A percentile compares a stretch with the other conserved stretches of the same genome.
phyloP scores from a whole-genome alignment of 116 monocot species.

The Phalaenopsis hybrid region DNA sequence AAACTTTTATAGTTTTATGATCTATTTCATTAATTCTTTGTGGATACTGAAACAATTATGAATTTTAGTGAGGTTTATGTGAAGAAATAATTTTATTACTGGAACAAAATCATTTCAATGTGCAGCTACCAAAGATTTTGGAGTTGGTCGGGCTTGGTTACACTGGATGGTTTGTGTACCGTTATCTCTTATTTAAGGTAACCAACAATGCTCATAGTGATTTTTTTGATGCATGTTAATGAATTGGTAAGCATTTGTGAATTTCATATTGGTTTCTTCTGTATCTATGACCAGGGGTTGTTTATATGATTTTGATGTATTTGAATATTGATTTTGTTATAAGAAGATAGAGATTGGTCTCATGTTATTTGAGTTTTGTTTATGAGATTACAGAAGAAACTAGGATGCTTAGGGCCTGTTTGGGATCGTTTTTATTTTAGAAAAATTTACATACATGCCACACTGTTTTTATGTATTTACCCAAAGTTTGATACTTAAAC shows the following conservation, averaged over 20 bases:
- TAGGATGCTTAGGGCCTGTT: not conserved
- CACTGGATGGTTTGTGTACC: slow-evolving; percentile 97
- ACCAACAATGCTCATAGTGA: not conserved
- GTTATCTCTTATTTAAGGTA: slow-evolving; percentile 98
- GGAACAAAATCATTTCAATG: slow-evolving; percentile 1
- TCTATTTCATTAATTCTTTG: not conserved
- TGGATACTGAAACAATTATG: not conserved
- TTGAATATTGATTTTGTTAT: not conserved
- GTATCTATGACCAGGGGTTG: not conserved
- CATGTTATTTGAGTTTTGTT: not conserved
- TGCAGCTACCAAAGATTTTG: slow-evolving; percentile 87
- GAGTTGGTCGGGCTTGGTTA: slow-evolving; percentile 95
- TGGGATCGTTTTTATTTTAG: too few relatives aligned
- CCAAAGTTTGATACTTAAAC: too few relatives aligned
- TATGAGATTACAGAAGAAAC: not conserved
- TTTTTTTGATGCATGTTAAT: not conserved
- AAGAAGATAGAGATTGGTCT: not conserved
- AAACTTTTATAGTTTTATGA: not conserved
- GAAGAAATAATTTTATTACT: not conserved
- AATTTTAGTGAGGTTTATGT: not conserved
- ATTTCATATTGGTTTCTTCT: not conserved
- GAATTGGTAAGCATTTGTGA: not conserved
- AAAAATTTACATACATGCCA: too few relatives aligned
- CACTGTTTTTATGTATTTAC: too few relatives aligned
- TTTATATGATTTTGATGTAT: not conserved